These are phyloP conservation scores for Eleusine indica DNA, from an alignment of 176 grass and related monocot genomes.

Conservation along the genomic window DNA sequence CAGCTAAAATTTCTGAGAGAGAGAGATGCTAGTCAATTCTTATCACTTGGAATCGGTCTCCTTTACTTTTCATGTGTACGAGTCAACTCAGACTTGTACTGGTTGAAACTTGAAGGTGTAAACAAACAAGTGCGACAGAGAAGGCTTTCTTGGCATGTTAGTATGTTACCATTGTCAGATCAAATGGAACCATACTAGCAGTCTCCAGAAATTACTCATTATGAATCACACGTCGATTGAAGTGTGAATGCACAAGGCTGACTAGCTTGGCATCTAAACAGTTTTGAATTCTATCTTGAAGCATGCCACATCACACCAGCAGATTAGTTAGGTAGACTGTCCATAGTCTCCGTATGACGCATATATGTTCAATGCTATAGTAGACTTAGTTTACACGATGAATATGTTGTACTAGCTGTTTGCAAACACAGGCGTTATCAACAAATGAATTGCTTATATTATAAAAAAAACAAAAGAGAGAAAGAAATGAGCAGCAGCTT, in stretches of 20 bases:
- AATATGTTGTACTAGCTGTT: too few relatives aligned
- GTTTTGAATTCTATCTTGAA: conserved; percentile 27
- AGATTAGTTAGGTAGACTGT: background rate
- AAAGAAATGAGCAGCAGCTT: background rate
- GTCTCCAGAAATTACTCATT: too few relatives aligned
- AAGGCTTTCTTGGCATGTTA: too few relatives aligned
- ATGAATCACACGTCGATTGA: background rate
- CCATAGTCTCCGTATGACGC: background rate
- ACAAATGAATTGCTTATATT: background rate
- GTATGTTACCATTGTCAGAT: too few relatives aligned
- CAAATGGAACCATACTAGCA: too few relatives aligned
- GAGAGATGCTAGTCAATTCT: conserved; percentile 7
- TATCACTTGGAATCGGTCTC: background rate
- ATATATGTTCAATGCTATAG: background rate
- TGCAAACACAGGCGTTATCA: too few relatives aligned
- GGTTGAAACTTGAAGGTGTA: background rate
- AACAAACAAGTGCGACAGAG: background rate
- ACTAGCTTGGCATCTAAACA: background rate
- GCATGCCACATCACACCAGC: conserved; percentile 10
- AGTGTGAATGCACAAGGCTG: conserved; percentile 50
- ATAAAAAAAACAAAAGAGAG: too few relatives aligned
- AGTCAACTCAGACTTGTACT: background rate
- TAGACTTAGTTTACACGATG: too few relatives aligned
- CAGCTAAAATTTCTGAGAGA: background rate
- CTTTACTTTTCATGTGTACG: background rate